Evolutionary conservation across 495 filamentous ascomycete genomes (phyloP).

Genomic region (Paragyromitra xinjiangensis): DNA sequence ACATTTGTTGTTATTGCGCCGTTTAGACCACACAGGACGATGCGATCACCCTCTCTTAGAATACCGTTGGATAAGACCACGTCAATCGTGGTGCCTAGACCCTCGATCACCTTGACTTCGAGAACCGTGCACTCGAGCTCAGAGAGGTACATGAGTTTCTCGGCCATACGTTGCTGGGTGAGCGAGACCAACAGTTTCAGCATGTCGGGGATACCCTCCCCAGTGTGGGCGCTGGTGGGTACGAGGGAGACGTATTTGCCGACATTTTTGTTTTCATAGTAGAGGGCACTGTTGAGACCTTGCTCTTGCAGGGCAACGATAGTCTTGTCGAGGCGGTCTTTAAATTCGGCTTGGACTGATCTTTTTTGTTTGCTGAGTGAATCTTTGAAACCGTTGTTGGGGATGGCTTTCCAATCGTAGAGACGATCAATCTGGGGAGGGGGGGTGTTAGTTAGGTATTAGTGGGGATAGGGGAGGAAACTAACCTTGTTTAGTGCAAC

Average conservation of each 20-base stretch:
- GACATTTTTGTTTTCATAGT: conserved; percentile 98
- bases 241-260: conserved; percentile 91
- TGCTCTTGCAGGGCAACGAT: conserved; percentile 95
- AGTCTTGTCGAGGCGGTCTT: conserved; percentile 85
- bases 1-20: conserved; percentile 95
- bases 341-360: conserved; percentile 93
- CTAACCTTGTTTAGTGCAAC: conserved; percentile 91
- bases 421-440: conserved; percentile 83
- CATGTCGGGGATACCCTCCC: conserved; percentile 99
- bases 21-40: conserved; percentile 94
- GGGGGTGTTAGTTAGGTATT: conserved; percentile 13
- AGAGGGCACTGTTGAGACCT: conserved; percentile 96
- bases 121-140: conserved; percentile 98
- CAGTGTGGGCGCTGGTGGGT: conserved; percentile 95
- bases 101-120: conserved; percentile 98
- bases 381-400: conserved; percentile 97
- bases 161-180: conserved; percentile 98
- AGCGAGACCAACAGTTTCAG: conserved; percentile 90
- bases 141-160: conserved; percentile 95
- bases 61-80: conserved; percentile 97
- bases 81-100: conserved; percentile 98
- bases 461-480: not conserved
- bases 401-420: conserved; percentile 96
- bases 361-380: conserved; percentile 90
- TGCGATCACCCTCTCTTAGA: conserved; percentile 89